Evolutionary conservation across 805 yeast genomes (phyloP).

Genomic region (Cephaloascus albidus): DNA sequence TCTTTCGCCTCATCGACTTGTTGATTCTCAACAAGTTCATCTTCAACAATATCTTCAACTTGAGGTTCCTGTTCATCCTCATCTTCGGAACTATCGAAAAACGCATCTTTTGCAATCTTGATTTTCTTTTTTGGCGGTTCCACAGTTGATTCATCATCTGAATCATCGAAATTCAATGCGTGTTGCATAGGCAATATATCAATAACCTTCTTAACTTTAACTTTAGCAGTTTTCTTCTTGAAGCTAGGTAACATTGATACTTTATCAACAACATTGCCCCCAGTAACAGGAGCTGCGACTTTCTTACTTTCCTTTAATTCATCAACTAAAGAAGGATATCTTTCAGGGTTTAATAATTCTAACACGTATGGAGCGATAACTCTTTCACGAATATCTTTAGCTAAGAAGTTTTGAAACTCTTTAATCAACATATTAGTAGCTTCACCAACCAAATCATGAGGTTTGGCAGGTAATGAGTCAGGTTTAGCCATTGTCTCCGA

Average conservation of each 20-base stretch:
- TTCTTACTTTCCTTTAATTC: conserved; percentile 16
- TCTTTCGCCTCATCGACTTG: conserved; percentile 5
- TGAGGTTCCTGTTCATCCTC: background rate
- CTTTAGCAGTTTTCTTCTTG: conserved; percentile 17
- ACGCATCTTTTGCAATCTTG: background rate
- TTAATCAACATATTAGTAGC: conserved; percentile 49
- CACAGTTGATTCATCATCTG: conserved; percentile 13
- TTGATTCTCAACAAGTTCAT: conserved; percentile 3
- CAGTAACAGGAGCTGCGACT: conserved; percentile 6
- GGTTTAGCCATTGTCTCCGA: background rate
- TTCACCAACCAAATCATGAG: conserved; percentile 36
- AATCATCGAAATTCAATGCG: conserved; percentile 37
- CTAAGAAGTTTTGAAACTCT: conserved; percentile 54
- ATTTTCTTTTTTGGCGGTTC: conserved; percentile 2
- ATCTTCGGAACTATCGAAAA: conserved; percentile 10
- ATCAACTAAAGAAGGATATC: conserved; percentile 39
- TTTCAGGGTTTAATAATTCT: conserved; percentile 47
- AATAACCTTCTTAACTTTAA: conserved; percentile 7
- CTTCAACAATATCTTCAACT: conserved; percentile 13
- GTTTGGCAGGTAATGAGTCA: background rate
- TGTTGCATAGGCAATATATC: conserved; percentile 42
- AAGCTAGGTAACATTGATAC: conserved; percentile 24
- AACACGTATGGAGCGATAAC: conserved; percentile 62
- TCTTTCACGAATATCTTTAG: conserved; percentile 67
- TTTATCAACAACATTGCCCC: conserved; percentile 9